phyloP scores from a whole-genome alignment of 768 basidiomycete genomes.

The Lepiota subincarnata region DNA sequence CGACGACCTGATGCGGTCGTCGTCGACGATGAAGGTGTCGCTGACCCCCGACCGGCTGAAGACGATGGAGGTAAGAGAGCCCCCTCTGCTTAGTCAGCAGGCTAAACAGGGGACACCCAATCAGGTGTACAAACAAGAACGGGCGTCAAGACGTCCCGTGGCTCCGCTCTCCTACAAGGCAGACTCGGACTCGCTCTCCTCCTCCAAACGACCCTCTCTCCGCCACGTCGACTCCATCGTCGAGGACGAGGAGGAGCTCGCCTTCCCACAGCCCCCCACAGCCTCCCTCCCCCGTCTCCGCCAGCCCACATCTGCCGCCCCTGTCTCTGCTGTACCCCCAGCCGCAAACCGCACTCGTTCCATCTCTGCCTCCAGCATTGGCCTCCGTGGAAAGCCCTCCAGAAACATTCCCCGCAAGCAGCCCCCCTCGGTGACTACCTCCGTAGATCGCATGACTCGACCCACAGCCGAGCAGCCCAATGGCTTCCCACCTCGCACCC shows the following conservation, averaged over 20 bases:
- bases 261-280: constrained; percentile 23
- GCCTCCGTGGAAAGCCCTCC: constrained; percentile 32
- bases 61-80: constrained; percentile 78
- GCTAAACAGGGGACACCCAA: constrained; percentile 20
- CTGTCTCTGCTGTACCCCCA: constrained; percentile 16
- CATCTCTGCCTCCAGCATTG: constrained; percentile 27
- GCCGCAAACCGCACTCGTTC: not conserved
- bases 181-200: constrained; percentile 30
- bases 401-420: constrained; percentile 27
- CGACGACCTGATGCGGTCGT: constrained; percentile 87
- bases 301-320: constrained; percentile 34
- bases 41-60: constrained; percentile 91
- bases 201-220: constrained; percentile 37
- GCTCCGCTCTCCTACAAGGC: constrained; percentile 29
- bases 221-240: constrained; percentile 61
- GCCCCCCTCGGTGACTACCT: constrained; percentile 25
- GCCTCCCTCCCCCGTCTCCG: constrained; percentile 31
- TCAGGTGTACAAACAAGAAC: constrained; percentile 73
- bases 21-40: constrained; percentile 92
- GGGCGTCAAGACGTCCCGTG: constrained; percentile 35
- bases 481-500: constrained; percentile 45
- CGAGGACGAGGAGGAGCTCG: constrained; percentile 59
- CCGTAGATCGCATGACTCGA: constrained; percentile 24
- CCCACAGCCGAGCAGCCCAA: constrained; percentile 24
- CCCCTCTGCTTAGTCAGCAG: constrained; percentile 32